Evolutionary conservation across 176 grass and related monocot genomes (phyloP), one percentile per base, ranked within the genome.

Genomic region (Dendrocalamus sinicus): DNA sequence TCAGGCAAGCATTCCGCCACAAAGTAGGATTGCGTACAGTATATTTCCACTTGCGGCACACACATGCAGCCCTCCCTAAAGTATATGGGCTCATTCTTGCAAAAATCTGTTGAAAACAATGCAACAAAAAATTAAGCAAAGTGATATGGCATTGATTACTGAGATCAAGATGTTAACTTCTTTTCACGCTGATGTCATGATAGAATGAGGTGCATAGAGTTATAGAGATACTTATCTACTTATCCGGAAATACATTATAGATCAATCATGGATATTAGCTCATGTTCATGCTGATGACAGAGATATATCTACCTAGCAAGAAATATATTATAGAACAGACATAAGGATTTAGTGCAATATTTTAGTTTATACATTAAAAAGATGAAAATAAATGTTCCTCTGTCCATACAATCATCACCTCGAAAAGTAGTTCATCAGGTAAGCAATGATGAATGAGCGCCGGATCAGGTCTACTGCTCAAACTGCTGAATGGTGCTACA

Each of bases 11-110:
- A 74, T 79, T 77, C 28, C 86, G 91, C 96, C 93, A 98, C 53
- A 98, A 75, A 78, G 69, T 89, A 63, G 96, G 96, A 92, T 94
- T 98, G 16, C 91, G 90, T 87, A 82, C 84, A 82, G 85, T 91
- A 84, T 98, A 98, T 83, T 92, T 95, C 96, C 96, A 98, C 65
- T 94, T 95, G 30, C 93, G 93, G 64, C 96, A 98, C 41, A 94
- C 93, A 46, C 91, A 94, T 81, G 96, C 80, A 66, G 91, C 96
- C 88, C 90, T 92, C 86, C 96, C 93, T 86, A 98, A 89, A 84
- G 86, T 91, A 88, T 90, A 92, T 54, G 93, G 89, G 23, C 75
- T 92, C 96, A 95, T 92, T 76, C 86, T 87, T 61, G 88, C 81
- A 81, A 98, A 98, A 78, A 98, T 91, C 96, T 98, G 88, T 89